Conservation (phyloP, 176 grass and related monocot genomes). For the Aechmea fasciata region DNA sequence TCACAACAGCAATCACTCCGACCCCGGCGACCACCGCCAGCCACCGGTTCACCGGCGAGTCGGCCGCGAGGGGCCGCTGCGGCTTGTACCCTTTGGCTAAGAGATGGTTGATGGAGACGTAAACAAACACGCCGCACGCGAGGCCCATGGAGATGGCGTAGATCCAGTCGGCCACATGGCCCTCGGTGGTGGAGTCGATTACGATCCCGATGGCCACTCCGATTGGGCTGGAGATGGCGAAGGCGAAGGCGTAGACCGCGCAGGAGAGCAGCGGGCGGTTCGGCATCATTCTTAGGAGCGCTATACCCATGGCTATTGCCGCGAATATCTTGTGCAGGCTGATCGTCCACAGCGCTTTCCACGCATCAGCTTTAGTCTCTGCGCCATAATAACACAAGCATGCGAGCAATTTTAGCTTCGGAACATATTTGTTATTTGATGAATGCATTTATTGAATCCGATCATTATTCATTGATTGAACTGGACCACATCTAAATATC, state of each 20-base stretch:
- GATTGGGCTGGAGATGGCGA: conserved; percentile 77
- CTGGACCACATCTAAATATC: too few species aligned
- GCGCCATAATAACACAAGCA: not conserved
- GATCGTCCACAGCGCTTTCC: conserved; percentile 96
- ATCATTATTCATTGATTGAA: too few species aligned
- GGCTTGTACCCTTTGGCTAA: conserved; percentile 76
- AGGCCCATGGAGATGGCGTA: conserved; percentile 87
- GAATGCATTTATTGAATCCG: too few species aligned
- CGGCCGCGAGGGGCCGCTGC: conserved; percentile 26
- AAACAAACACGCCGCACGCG: conserved; percentile 83
- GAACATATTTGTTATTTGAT: too few species aligned
- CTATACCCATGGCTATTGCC: conserved; percentile 91
- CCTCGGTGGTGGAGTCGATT: conserved; percentile 85
- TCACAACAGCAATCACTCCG: conserved; percentile 76
- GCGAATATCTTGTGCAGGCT: conserved; percentile 96
- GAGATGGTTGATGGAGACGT: conserved; percentile 91
- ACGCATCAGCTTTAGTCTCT: conserved; percentile 86
- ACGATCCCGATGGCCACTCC: conserved; percentile 71
- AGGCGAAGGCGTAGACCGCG: conserved; percentile 66
- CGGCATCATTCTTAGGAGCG: conserved; percentile 73
- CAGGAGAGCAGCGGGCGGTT: conserved; percentile 65
- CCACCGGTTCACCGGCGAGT: conserved; percentile 46
- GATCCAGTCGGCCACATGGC: conserved; percentile 77
- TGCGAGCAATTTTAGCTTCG: too few species aligned
- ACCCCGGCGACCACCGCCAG: conserved; percentile 64